These are phyloP conservation scores for Phaeosphaeria sp. DNA, from an alignment of 2,329 filamentous ascomycete genomes.

Conservation along the genomic window DNA sequence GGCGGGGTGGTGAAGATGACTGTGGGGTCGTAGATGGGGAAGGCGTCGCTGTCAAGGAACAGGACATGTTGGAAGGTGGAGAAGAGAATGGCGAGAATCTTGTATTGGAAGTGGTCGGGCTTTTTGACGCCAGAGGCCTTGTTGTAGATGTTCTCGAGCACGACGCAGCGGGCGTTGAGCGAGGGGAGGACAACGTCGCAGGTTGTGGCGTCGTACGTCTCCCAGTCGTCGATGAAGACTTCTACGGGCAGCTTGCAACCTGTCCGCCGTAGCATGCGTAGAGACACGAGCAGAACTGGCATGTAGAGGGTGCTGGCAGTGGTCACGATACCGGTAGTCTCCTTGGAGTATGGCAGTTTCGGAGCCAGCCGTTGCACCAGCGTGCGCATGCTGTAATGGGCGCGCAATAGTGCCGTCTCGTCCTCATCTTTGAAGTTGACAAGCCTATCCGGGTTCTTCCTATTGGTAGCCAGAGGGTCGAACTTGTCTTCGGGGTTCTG, in stretches of 20 bases:
- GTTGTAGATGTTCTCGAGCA: conserved; percentile 36
- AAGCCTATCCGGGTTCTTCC: conserved; percentile 15
- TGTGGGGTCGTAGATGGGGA: conserved; percentile 56
- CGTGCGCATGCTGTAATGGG: conserved; percentile 30
- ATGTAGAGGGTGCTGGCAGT: conserved; percentile 57
- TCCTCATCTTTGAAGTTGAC: conserved; percentile 23
- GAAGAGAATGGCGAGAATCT: conserved; percentile 63
- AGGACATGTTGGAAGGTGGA: conserved; percentile 66
- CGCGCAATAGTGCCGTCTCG: conserved; percentile 23
- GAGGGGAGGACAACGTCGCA: conserved; percentile 48
- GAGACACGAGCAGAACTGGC: conserved; percentile 57
- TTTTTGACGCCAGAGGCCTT: conserved; percentile 14
- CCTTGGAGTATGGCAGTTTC: conserved; percentile 47
- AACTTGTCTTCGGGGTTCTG: conserved; percentile 10
- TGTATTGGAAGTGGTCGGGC: conserved; percentile 57
- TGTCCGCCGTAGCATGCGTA: conserved; percentile 60
- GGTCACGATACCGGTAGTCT: conserved; percentile 58
- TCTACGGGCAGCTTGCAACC: conserved; percentile 59
- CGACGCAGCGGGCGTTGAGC: conserved; percentile 49
- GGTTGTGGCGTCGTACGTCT: conserved; percentile 47
- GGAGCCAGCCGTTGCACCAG: conserved; percentile 26
- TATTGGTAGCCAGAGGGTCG: conserved; percentile 16
- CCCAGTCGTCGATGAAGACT: conserved; percentile 47
- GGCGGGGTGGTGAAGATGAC: conserved; percentile 59
- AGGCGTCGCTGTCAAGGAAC: conserved; percentile 65